Evolutionary conservation across 164 flowering plant genomes (phyloP), one percentile per base, ranked within the genome.

Genomic region (Euptelea pleiosperma): DNA sequence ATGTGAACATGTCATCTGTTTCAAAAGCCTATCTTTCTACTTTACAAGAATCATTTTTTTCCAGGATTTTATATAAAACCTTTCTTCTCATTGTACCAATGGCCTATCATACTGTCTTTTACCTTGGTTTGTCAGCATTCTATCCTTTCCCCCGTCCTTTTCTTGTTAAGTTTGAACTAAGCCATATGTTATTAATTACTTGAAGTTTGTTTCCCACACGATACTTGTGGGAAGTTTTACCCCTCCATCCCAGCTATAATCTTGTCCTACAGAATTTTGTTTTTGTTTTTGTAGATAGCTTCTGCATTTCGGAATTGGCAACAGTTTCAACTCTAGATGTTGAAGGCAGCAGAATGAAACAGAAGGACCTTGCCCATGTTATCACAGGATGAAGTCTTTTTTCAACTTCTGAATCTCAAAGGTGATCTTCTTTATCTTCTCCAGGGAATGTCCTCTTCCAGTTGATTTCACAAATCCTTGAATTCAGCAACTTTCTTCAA

Each of bases 1-100:
- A 70, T 70, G 80, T 68, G 73, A 77, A 77, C 78, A 66, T 60
- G 53, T 55, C 70, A 62, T 60, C 55, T 72, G 58, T 71, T 67
- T 60, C 61, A 36, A 44, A 57, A 56, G 35, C 68, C 58, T 48
- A 54, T 52, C 48, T 45, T 31, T 52, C 51, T 36, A n/a, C 8
- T 42, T 42, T 36, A 28, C 28, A 16, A 60, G 35, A 30, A 19
- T 46, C 56, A 12, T 39, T 37, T 42, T n/a, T 47, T 34, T 37
- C 50, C 34, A 15, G 1, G 7, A 16, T 19, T 18, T 29, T 66
- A 11, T 22, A 6, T 34, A 21, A 35, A 45, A 46, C 48, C 36
- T 12, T 29, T 55, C 28, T 39, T 54, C 34, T 19, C n/a, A n/a
- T 53, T 24, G 35, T 57, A 2, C 24, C 21, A 3, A 24, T 50